Conservation (phyloP, 805 yeast genomes). For the Tetrapisispora pingtungensis region DNA sequence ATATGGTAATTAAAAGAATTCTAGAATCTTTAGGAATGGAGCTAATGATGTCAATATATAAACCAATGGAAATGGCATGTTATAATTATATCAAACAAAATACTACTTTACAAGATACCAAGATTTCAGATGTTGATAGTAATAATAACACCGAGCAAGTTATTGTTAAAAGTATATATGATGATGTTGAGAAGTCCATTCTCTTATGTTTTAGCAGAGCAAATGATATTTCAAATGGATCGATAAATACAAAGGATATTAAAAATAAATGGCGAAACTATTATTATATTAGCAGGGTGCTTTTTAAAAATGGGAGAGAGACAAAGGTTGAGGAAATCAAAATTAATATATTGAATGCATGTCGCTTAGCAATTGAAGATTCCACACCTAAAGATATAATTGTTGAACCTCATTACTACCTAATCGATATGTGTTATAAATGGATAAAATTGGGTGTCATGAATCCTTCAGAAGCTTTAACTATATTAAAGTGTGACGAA, state of each 20-base stretch:
- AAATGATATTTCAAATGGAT: constrained; percentile 15
- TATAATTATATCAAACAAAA: constrained; percentile 29
- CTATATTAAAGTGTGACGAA: constrained; percentile 32
- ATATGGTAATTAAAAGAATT: constrained; percentile 10
- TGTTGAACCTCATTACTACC: constrained; percentile 69
- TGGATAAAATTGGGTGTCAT: constrained; percentile 34
- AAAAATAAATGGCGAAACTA: constrained; percentile 48
- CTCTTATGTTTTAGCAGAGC: constrained; percentile 18
- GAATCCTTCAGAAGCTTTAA: constrained; percentile 30
- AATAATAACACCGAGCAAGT: too few species aligned
- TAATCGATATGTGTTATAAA: constrained; percentile 52
- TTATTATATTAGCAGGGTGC: constrained; percentile 49
- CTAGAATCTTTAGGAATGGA: constrained; percentile 19
- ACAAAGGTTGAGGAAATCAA: not conserved
- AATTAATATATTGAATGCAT: constrained; percentile 36
- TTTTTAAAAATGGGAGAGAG: constrained; percentile 37
- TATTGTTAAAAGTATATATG: not conserved
- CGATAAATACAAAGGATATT: constrained; percentile 11
- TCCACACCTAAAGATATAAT: constrained; percentile 41
- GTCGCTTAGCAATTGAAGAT: constrained; percentile 31
- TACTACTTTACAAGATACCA: constrained; percentile 3
- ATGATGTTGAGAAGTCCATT: constrained; percentile 25
- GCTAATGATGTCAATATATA: constrained; percentile 42
- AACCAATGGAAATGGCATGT: constrained; percentile 57
- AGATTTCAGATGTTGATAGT: too few species aligned